A percentile compares a stretch with the other conserved stretches of the same genome.
These are phyloP conservation scores for Plectosphaerella sp. DNA, from an alignment of 2,329 filamentous ascomycete genomes.

Conservation along the genomic window DNA sequence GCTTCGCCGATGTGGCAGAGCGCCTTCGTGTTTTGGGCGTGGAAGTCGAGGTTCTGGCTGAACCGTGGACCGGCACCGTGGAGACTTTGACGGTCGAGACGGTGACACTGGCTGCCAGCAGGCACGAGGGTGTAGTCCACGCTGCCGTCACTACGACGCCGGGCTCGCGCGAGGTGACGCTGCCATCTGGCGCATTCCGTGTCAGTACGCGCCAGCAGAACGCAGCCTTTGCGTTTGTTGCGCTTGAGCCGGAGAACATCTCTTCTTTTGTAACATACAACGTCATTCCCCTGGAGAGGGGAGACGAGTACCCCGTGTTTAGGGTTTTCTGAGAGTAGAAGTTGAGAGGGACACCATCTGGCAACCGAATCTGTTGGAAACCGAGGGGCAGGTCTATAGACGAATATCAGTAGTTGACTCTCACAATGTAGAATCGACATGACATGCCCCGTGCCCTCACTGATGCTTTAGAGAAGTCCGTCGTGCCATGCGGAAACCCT, in stretches of 20 bases:
- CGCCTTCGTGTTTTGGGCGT: conserved; percentile 3
- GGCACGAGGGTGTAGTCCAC: conserved; percentile 5
- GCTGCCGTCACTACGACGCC: conserved; percentile 2
- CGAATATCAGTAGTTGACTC: too few species aligned
- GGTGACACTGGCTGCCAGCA: not conserved
- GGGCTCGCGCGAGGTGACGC: not conserved
- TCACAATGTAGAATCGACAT: too few species aligned
- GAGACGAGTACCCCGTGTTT: conserved; percentile 9
- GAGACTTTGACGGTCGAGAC: conserved; percentile 2
- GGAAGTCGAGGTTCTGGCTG: conserved; percentile 2
- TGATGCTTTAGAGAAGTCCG: too few species aligned
- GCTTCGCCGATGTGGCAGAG: conserved; percentile 4
- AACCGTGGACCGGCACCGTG: conserved; percentile 2
- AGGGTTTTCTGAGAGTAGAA: not conserved
- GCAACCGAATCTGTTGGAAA: too few species aligned
- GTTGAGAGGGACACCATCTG: too few species aligned
- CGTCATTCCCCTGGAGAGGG: conserved; percentile 2
- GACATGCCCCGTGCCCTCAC: too few species aligned
- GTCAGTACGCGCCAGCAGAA: conserved; percentile 7
- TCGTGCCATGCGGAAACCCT: too few species aligned
- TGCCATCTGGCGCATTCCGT: conserved; percentile 6
- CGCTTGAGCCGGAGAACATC: conserved; percentile 8
- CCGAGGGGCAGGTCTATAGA: too few species aligned
- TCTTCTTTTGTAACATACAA: conserved; percentile 5
- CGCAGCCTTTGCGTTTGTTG: conserved; percentile 4